Percentiles rank a stretch among this genome's conserved stretches.
Conservation (phyloP, 2,329 filamentous ascomycete species). For the Zymoseptoria ardabiliae region DNA sequence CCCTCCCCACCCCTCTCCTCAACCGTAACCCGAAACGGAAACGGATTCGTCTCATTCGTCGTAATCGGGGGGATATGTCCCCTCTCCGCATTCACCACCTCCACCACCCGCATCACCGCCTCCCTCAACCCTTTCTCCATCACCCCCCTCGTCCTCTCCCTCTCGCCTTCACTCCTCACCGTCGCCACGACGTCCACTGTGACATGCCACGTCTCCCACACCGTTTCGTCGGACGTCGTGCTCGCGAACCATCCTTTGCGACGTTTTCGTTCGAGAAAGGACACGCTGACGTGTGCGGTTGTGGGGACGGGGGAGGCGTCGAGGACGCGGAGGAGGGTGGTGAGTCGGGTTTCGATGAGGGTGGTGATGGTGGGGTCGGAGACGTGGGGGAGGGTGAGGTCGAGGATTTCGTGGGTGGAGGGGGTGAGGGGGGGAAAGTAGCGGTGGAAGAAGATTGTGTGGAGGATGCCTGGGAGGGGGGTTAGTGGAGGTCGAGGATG, state of each 20-base stretch:
- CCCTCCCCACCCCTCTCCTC: slow-evolving; percentile 56
- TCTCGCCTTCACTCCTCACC: slow-evolving; percentile 78
- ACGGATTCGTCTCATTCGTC: slow-evolving; percentile 83
- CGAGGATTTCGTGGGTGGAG: slow-evolving; percentile 78
- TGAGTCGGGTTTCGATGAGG: slow-evolving; percentile 81
- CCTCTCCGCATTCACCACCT: slow-evolving; percentile 78
- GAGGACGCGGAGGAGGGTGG: slow-evolving; percentile 67
- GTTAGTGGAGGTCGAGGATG: background rate
- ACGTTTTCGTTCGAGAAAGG: slow-evolving; percentile 91
- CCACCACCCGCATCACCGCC: slow-evolving; percentile 82
- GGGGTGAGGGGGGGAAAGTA: slow-evolving; percentile 86
- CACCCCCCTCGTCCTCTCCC: slow-evolving; percentile 77
- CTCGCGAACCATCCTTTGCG: slow-evolving; percentile 66
- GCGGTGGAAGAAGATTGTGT: slow-evolving; percentile 98
- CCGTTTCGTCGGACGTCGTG: slow-evolving; percentile 83
- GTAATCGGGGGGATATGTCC: slow-evolving; percentile 97
- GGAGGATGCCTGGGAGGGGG: slow-evolving; percentile 66
- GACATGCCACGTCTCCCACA: slow-evolving; percentile 94
- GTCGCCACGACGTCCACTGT: slow-evolving; percentile 81
- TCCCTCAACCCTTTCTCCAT: slow-evolving; percentile 87
- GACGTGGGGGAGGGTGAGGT: slow-evolving; percentile 82
- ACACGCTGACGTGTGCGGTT: slow-evolving; percentile 71
- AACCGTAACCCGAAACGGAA: slow-evolving; percentile 86
- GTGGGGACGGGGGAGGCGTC: slow-evolving; percentile 47
- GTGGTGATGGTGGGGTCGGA: slow-evolving; percentile 87